Evolutionary conservation across 176 grass and related monocot genomes (phyloP).

Genomic region (Rhynchospora tenuis): DNA sequence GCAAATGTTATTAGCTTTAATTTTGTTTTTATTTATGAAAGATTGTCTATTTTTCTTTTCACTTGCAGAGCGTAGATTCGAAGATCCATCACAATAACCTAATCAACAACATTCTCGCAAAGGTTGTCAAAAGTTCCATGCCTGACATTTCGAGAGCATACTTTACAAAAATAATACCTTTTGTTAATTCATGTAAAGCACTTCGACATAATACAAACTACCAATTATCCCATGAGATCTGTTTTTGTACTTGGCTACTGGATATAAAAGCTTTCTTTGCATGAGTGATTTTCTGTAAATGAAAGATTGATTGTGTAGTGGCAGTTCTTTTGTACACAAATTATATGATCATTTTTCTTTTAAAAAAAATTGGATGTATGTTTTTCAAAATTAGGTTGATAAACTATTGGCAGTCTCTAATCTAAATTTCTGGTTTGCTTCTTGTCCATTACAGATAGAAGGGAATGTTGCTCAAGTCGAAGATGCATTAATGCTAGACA

Average conservation of each 20-base stretch:
- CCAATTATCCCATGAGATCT: background rate
- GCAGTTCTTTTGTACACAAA: background rate
- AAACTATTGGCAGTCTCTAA: background rate
- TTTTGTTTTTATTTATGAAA: background rate
- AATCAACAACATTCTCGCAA: slow-evolving; percentile 98
- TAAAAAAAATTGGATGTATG: background rate
- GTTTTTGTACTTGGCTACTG: slow-evolving; percentile 9
- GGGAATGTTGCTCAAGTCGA: slow-evolving; percentile 76
- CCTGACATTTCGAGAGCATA: background rate
- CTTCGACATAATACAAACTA: background rate
- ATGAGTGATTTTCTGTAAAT: background rate
- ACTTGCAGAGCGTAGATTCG: slow-evolving; percentile 88
- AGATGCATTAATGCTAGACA: slow-evolving; percentile 95
- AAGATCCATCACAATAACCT: slow-evolving; percentile 99
- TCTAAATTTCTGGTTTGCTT: slow-evolving; percentile 17
- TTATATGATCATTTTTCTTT: background rate
- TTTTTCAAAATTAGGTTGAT: background rate
- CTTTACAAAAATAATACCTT: background rate
- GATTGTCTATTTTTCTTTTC: background rate
- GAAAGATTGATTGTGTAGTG: background rate
- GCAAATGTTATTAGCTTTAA: background rate
- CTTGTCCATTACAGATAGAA: slow-evolving; percentile 63
- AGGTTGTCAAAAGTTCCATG: slow-evolving; percentile 40
- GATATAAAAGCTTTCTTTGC: slow-evolving; percentile 21
- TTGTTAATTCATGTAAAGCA: background rate